Evolutionary conservation across 2,329 filamentous ascomycete species (phyloP).

Genomic region (Talaromyces amestolkiae): DNA sequence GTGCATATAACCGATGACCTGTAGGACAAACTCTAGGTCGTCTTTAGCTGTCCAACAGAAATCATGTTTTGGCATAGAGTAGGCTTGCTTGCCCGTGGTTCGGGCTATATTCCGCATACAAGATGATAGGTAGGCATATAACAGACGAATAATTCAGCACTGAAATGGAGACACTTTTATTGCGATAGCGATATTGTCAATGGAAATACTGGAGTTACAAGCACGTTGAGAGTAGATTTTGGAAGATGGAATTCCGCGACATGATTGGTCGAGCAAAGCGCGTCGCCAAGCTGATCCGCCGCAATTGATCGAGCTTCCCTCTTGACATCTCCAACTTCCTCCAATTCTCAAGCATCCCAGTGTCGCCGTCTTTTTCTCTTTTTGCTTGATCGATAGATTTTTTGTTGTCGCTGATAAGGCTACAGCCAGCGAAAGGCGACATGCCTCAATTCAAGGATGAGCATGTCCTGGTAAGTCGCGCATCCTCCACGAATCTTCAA

Average conservation of each 20-base stretch:
- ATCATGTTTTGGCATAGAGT: too few relatives aligned
- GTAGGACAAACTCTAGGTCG: background rate
- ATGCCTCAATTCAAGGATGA: constrained; percentile 56
- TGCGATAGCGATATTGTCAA: background rate
- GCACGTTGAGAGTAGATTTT: background rate
- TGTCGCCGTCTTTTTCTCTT: constrained; percentile 1
- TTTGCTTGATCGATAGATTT: background rate
- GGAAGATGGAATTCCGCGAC: background rate
- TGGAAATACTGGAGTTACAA: background rate
- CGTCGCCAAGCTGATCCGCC: constrained; percentile 11
- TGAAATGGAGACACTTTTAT: too few relatives aligned
- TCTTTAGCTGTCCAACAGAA: background rate
- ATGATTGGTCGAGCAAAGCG: constrained; percentile 1
- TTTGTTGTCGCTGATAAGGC: background rate
- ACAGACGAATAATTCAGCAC: background rate
- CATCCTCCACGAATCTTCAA: background rate
- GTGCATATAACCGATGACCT: background rate
- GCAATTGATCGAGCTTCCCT: constrained; percentile 18
- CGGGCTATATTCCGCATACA: background rate
- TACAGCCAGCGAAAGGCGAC: constrained; percentile 20
- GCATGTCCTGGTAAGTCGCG: constrained; percentile 47
- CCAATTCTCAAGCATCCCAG: background rate
- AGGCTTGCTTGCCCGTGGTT: background rate
- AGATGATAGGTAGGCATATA: background rate
- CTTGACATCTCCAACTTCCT: constrained; percentile 19